phyloP scores from a whole-genome alignment of 2,329 filamentous ascomycete species.

The Rosellinia necatrix region DNA sequence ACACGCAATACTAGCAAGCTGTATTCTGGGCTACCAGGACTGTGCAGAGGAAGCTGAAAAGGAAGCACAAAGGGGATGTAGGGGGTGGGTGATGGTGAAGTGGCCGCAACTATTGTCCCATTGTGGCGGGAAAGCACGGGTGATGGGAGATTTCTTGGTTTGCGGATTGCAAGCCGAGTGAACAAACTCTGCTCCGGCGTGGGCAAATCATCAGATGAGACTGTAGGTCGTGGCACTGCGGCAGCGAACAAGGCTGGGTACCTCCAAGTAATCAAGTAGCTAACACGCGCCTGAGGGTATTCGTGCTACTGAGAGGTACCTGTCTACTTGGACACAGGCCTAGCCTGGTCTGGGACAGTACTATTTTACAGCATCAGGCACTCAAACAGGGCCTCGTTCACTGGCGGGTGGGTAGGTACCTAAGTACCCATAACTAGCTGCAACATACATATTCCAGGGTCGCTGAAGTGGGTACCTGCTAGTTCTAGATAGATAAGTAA shows the following conservation, averaged over 20 bases:
- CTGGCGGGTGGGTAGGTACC: not conserved
- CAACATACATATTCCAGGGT: no score
- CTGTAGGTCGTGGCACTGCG: no score
- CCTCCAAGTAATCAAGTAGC: no score
- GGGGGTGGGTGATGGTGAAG: not conserved
- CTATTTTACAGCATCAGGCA: not conserved
- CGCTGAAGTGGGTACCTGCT: no score
- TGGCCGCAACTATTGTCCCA: slow-evolving; percentile 10
- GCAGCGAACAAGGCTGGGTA: no score
- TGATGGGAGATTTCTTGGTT: slow-evolving; percentile 15
- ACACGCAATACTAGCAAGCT: no score
- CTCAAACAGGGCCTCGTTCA: no score
- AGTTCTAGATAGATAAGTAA: no score
- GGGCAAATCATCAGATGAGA: slow-evolving; percentile 24
- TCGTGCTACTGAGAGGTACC: not conserved
- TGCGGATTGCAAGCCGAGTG: slow-evolving; percentile 2
- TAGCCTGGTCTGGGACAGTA: no score
- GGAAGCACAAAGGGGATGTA: slow-evolving; percentile 1
- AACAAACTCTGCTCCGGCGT: not conserved
- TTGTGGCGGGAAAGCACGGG: slow-evolving; percentile 6
- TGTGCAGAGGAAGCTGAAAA: not conserved
- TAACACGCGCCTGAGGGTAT: slow-evolving; percentile 13
- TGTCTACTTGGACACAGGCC: no score
- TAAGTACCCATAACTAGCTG: not conserved
- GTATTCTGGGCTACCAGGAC: not conserved